Evolutionary conservation across 768 basidiomycete species (phyloP).

Genomic region (Hydnomerulius pinastri): DNA sequence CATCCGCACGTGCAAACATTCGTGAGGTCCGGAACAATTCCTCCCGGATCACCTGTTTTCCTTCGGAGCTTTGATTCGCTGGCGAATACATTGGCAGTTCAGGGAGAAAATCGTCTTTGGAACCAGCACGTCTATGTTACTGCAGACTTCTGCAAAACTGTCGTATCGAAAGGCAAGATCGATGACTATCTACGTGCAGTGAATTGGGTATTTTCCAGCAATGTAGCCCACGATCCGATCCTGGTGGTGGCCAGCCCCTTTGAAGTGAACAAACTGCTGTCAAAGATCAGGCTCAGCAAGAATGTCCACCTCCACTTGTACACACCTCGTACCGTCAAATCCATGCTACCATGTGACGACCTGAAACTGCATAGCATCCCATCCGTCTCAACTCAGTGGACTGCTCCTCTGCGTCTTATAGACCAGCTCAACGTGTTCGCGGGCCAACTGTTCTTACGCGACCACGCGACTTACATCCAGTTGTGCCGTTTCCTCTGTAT

Average conservation of each 20-base stretch:
- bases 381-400: conserved; percentile 16
- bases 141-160: conserved; percentile 13
- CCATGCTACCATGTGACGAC: conserved; percentile 39
- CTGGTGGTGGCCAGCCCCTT: conserved; percentile 16
- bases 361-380: conserved; percentile 26
- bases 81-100: conserved; percentile 3
- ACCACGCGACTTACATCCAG: conserved; percentile 32
- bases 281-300: conserved; percentile 35
- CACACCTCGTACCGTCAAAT: conserved; percentile 36
- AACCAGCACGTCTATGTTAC: conserved; percentile 15
- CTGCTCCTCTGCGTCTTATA: conserved; percentile 13
- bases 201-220: conserved; percentile 12
- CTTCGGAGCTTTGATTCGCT: conserved; percentile 14
- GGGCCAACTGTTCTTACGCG: conserved; percentile 44
- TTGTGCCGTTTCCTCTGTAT: conserved; percentile 42
- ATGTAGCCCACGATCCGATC: neutral
- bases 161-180: neutral
- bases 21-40: conserved; percentile 8
- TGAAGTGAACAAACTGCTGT: conserved; percentile 41
- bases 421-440: conserved; percentile 45
- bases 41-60: conserved; percentile 18
- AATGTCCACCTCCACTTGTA: conserved; percentile 44
- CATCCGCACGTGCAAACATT: neutral
- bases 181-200: conserved; percentile 12
- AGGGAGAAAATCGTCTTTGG: conserved; percentile 23